Conservation (phyloP, 345 rosid genomes). For the Salix purpurea region DNA sequence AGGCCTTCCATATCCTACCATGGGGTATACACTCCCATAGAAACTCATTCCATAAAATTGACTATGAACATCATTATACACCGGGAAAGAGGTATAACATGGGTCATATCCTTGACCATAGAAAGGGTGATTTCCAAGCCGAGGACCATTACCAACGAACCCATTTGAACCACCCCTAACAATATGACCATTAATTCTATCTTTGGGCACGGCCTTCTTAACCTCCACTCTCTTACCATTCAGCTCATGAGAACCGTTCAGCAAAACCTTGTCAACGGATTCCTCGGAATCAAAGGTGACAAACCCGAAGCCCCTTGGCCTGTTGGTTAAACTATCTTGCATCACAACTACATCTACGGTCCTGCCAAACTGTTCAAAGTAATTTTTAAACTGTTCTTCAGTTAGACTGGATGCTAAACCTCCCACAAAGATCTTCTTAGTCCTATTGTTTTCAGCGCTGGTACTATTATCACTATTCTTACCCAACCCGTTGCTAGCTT, state of each 20-base stretch:
- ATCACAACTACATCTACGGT: constrained; percentile 77
- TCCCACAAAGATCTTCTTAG: constrained; percentile 78
- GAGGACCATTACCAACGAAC: constrained; percentile 15
- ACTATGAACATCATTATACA: constrained; percentile 31
- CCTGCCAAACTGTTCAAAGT: constrained; percentile 70
- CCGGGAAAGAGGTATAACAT: constrained; percentile 21
- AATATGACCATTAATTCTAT: constrained; percentile 34
- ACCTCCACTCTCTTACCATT: constrained; percentile 67
- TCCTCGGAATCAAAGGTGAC: constrained; percentile 70
- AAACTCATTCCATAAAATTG: constrained; percentile 32
- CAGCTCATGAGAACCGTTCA: constrained; percentile 55
- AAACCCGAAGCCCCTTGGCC: constrained; percentile 87
- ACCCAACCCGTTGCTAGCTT: constrained; percentile 14
- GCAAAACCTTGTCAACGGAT: constrained; percentile 61
- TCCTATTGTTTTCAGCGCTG: constrained; percentile 21
- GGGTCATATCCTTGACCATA: constrained; percentile 35
- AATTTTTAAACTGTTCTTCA: constrained; percentile 61
- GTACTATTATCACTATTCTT: constrained; percentile 20
- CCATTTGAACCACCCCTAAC: constrained; percentile 8
- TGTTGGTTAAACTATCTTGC: constrained; percentile 61
- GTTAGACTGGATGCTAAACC: constrained; percentile 64
- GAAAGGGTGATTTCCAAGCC: constrained; percentile 22
- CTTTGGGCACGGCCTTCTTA: constrained; percentile 83
- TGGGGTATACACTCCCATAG: constrained; percentile 36
- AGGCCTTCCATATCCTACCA: constrained; percentile 27